Evolutionary conservation across 2,329 filamentous ascomycete species (phyloP).

Genomic region (Hymenoscyphus occultus): DNA sequence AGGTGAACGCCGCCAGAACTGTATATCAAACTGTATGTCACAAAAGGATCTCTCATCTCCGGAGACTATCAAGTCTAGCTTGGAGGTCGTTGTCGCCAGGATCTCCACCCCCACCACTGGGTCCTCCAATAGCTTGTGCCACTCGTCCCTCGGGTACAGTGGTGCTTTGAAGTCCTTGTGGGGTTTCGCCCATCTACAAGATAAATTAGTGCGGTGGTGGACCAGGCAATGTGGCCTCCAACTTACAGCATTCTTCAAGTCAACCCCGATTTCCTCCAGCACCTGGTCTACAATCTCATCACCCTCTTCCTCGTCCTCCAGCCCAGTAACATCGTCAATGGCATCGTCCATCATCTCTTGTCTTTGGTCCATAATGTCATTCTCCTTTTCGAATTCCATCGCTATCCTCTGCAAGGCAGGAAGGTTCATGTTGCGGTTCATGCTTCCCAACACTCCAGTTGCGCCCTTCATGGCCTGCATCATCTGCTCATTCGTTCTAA

Average conservation of each 20-base stretch:
- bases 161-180: conserved; percentile 74
- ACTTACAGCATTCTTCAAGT: conserved; percentile 83
- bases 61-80: conserved; percentile 82
- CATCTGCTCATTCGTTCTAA: conserved; percentile 98
- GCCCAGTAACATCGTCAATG: conserved; percentile 92
- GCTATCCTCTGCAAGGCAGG: conserved; percentile 93
- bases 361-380: conserved; percentile 98
- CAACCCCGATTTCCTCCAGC: conserved; percentile 92
- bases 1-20: conserved; percentile 5
- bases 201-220: conserved; percentile 15
- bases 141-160: conserved; percentile 72
- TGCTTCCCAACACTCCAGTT: conserved; percentile 85
- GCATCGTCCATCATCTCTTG: conserved; percentile 99
- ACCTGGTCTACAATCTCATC: conserved; percentile 97
- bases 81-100: conserved; percentile 85
- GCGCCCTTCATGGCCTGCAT: conserved; percentile 99
- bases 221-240: conserved; percentile 4
- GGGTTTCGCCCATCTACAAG: conserved; percentile 82
- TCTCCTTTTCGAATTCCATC: conserved; percentile 98
- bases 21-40: background rate
- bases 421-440: conserved; percentile 98
- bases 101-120: conserved; percentile 47
- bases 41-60: conserved; percentile 25
- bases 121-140: conserved; percentile 81
- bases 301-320: conserved; percentile 87